Conservation (phyloP, 495 filamentous ascomycete genomes). For the Platismatia glauca region DNA sequence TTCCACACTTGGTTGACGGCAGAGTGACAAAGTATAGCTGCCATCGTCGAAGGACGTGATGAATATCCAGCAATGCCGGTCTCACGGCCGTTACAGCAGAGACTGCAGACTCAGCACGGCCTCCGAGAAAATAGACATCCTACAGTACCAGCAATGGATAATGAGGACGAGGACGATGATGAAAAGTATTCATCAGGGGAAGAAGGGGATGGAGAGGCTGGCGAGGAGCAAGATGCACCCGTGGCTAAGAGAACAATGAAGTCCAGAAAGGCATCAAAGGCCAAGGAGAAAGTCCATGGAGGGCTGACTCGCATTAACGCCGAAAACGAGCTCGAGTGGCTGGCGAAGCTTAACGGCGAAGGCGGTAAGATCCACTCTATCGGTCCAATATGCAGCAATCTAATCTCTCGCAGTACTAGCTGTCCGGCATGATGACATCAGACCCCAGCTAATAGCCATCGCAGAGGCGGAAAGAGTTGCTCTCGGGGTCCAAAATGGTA, state of each 20-base stretch:
- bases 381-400: neutral
- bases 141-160: neutral
- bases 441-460: neutral
- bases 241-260: neutral
- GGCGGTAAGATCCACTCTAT: neutral
- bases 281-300: neutral
- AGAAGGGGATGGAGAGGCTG: neutral
- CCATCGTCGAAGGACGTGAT: neutral
- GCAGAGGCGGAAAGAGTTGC: neutral
- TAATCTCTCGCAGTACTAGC: neutral
- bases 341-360: neutral
- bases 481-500: neutral
- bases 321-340: neutral
- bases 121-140: neutral
- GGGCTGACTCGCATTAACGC: neutral
- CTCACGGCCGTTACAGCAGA: neutral
- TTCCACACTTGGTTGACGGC: neutral
- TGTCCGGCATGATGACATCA: neutral
- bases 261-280: neutral
- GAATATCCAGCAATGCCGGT: neutral
- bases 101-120: neutral
- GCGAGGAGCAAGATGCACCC: neutral
- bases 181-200: neutral
- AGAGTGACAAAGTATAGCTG: neutral
- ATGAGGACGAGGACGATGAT: neutral